Evolutionary conservation across 163 green algal species (phyloP).

Genomic region (Picocystis sp.): DNA sequence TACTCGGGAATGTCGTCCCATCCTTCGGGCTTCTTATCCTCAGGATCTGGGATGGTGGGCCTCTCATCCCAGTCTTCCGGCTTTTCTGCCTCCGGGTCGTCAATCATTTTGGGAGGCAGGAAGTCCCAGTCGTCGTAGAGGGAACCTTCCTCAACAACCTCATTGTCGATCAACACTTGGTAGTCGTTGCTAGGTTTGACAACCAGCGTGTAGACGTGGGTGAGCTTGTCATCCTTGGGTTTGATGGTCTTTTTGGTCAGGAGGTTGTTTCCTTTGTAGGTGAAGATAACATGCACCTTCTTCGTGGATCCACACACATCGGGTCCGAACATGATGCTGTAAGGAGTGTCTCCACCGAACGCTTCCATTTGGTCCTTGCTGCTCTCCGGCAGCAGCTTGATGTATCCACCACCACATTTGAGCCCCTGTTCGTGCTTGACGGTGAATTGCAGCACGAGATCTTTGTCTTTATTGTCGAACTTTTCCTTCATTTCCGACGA

Average conservation of each 20-base stretch:
- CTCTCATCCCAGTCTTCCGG: constrained; percentile 66
- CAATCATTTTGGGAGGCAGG: constrained; percentile 51
- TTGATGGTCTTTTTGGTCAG: constrained; percentile 63
- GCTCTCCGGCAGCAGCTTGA: constrained; percentile 59
- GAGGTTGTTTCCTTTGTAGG: constrained; percentile 61
- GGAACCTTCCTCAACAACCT: constrained; percentile 36
- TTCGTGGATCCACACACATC: constrained; percentile 67
- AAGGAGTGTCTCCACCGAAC: constrained; percentile 69
- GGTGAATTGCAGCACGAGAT: constrained; percentile 68
- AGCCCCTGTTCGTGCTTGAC: constrained; percentile 79
- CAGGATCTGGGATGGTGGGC: constrained; percentile 43
- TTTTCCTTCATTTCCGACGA: constrained; percentile 36
- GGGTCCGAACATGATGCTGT: constrained; percentile 79
- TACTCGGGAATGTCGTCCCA: constrained; percentile 61
- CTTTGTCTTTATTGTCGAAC: constrained; percentile 64
- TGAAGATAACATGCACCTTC: constrained; percentile 72
- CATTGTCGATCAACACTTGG: constrained; percentile 63
- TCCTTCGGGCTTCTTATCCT: constrained; percentile 54
- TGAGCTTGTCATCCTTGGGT: constrained; percentile 49
- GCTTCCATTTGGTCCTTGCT: constrained; percentile 43
- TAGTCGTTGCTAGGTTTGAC: constrained; percentile 69
- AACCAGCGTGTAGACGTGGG: constrained; percentile 72
- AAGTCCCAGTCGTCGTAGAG: constrained; percentile 73
- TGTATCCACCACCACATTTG: constrained; percentile 80
- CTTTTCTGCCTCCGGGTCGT: constrained; percentile 63